phyloP scores from a whole-genome alignment of 116 monocot genomes.

The Zostera marina region DNA sequence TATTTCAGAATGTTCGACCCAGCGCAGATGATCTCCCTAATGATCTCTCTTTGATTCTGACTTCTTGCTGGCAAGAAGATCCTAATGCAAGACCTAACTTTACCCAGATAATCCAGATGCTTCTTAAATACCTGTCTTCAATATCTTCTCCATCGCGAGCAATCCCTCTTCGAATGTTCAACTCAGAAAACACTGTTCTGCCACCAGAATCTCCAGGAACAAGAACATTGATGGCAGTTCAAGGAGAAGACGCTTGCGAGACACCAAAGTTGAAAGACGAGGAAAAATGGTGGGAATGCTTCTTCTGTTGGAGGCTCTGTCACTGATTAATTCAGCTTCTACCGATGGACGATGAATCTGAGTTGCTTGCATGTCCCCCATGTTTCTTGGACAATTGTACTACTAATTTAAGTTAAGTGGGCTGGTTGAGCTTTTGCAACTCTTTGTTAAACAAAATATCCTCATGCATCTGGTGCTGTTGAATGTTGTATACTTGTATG shows the following conservation, averaged over 20 bases:
- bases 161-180: conserved; percentile 36
- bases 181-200: conserved; percentile 51
- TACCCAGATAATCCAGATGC: conserved; percentile 82
- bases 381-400: no score
- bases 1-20: conserved; percentile 60
- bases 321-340: conserved; percentile 2
- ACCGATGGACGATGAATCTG: no score
- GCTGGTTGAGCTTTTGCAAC: no score
- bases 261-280: conserved; percentile 26
- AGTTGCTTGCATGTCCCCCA: no score
- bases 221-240: conserved; percentile 69
- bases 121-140: conserved; percentile 45
- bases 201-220: conserved; percentile 97
- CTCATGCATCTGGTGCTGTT: no score
- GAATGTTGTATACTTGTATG: no score
- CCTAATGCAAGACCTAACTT: conserved; percentile 81
- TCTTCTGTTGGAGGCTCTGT: conserved; percentile 48
- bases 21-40: conserved; percentile 70
- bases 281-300: conserved; percentile 26
- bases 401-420: no score
- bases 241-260: conserved; percentile 46
- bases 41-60: conserved; percentile 49
- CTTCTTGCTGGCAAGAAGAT: conserved; percentile 89
- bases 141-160: conserved; percentile 29
- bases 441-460: no score